Conservation (phyloP, 805 yeast species). For the Kazachstania taianensis region DNA sequence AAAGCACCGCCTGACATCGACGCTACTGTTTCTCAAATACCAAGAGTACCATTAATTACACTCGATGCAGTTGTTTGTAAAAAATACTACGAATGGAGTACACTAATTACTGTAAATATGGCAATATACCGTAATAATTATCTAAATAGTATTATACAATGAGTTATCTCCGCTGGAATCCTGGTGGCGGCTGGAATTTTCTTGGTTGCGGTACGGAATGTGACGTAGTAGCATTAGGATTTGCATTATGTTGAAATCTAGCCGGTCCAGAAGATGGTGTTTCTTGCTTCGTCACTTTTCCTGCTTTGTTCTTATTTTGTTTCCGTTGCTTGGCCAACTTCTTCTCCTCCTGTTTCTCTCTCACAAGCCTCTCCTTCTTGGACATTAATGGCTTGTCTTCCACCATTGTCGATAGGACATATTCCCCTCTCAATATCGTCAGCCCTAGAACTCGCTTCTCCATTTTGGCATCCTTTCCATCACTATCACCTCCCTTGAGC, state of each 20-base stretch:
- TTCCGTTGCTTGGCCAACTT: slow-evolving; percentile 26
- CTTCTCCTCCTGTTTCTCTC: slow-evolving; percentile 28
- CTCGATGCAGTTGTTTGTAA: too few relatives aligned
- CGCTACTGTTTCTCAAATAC: too few relatives aligned
- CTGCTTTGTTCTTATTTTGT: slow-evolving; percentile 13
- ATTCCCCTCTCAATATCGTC: slow-evolving; percentile 79
- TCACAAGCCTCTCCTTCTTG: slow-evolving; percentile 31
- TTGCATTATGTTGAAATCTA: slow-evolving; percentile 1
- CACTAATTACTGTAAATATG: too few relatives aligned
- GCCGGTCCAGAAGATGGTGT: neutral
- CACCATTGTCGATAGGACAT: slow-evolving; percentile 57
- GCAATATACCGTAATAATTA: too few relatives aligned
- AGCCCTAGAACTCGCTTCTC: slow-evolving; percentile 75
- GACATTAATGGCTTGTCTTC: slow-evolving; percentile 44
- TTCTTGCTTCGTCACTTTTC: slow-evolving; percentile 3
- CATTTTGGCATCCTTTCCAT: slow-evolving; percentile 36
- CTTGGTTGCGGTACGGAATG: slow-evolving; percentile 29
- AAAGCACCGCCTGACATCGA: too few relatives aligned
- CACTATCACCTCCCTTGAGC: slow-evolving; percentile 1
- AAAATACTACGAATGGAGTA: too few relatives aligned
- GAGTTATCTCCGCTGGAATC: too few relatives aligned
- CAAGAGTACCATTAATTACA: too few relatives aligned
- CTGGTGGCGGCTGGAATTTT: slow-evolving; percentile 41
- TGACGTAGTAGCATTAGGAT: slow-evolving; percentile 7
- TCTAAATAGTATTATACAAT: too few relatives aligned